These are phyloP conservation scores for Cyclotella baltica DNA, from an alignment of 108 stramenopile genomes.

Conservation along the genomic window DNA sequence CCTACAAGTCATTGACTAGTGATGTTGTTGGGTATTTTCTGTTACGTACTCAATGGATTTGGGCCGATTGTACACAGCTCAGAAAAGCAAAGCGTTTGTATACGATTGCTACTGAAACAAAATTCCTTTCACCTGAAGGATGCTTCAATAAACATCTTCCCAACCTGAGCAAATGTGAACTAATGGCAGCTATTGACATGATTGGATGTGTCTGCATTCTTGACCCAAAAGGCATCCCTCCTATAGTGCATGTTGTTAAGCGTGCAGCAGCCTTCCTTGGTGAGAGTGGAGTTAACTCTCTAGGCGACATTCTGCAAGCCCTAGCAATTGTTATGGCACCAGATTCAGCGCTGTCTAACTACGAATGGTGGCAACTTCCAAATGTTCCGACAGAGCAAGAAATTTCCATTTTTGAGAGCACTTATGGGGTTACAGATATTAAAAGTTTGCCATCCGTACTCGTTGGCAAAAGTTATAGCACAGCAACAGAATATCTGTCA, in stretches of 20 bases:
- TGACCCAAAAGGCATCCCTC: neutral
- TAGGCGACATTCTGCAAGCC: neutral
- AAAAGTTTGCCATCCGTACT: neutral
- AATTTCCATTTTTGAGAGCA: conserved; percentile 3
- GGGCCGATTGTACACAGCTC: neutral
- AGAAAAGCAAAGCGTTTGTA: neutral
- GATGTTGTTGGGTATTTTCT: neutral
- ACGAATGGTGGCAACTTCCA: conserved; percentile 1
- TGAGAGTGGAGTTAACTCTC: neutral
- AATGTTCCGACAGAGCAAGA: neutral
- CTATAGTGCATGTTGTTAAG: neutral
- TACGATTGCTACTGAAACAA: neutral
- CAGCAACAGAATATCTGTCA: neutral
- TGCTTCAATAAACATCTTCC: neutral
- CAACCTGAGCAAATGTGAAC: neutral
- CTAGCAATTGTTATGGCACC: neutral
- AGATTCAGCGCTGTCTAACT: neutral
- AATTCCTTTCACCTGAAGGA: neutral
- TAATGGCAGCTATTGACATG: neutral
- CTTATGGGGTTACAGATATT: neutral
- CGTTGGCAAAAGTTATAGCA: neutral
- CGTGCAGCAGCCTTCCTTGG: conserved; percentile 1
- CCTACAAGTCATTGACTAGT: neutral
- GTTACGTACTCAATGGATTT: conserved; percentile 3
- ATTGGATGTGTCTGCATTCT: neutral